Evolutionary conservation across 495 filamentous ascomycete genomes (phyloP).

Genomic region (Penicillium tannophilum): DNA sequence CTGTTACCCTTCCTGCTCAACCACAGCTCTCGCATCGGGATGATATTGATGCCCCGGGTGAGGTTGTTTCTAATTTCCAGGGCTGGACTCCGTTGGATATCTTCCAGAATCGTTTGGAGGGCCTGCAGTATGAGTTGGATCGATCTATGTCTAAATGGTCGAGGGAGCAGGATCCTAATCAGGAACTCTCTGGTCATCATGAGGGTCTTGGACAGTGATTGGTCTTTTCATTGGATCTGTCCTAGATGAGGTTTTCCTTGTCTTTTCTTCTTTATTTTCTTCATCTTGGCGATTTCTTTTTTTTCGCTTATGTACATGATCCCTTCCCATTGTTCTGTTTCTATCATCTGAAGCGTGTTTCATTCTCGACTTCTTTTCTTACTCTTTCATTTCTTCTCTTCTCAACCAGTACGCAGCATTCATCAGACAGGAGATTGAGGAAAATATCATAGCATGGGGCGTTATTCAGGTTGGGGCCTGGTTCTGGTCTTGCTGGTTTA

Average conservation of each 20-base stretch:
- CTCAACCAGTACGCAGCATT: slow-evolving; percentile 7
- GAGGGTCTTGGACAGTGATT: slow-evolving; percentile 31
- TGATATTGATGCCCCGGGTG: slow-evolving; percentile 16
- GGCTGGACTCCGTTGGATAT: slow-evolving; percentile 27
- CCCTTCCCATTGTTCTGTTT: background rate
- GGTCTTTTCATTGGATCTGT: background rate
- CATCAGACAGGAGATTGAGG: slow-evolving; percentile 10
- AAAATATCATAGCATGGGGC: slow-evolving; percentile 1
- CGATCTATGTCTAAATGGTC: slow-evolving; percentile 31
- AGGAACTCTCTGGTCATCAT: slow-evolving; percentile 23
- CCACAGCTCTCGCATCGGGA: background rate
- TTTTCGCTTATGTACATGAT: slow-evolving; percentile 6
- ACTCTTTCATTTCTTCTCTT: slow-evolving; percentile 4
- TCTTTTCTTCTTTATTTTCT: background rate
- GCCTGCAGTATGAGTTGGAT: slow-evolving; percentile 22
- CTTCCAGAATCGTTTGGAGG: slow-evolving; percentile 25
- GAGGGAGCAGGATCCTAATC: slow-evolving; percentile 26
- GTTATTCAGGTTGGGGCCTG: background rate
- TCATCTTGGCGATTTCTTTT: background rate
- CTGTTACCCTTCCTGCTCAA: background rate
- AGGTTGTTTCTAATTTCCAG: slow-evolving; percentile 14
- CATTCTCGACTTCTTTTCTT: slow-evolving; percentile 6
- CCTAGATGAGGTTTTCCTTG: background rate
- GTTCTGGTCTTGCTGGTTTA: too few relatives aligned
- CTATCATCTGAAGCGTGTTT: slow-evolving; percentile 2